Percentiles rank a stretch among this genome's conserved stretches.
phyloP scores from a whole-genome alignment of 2,329 filamentous ascomycete genomes.

The Claviceps arundinis region DNA sequence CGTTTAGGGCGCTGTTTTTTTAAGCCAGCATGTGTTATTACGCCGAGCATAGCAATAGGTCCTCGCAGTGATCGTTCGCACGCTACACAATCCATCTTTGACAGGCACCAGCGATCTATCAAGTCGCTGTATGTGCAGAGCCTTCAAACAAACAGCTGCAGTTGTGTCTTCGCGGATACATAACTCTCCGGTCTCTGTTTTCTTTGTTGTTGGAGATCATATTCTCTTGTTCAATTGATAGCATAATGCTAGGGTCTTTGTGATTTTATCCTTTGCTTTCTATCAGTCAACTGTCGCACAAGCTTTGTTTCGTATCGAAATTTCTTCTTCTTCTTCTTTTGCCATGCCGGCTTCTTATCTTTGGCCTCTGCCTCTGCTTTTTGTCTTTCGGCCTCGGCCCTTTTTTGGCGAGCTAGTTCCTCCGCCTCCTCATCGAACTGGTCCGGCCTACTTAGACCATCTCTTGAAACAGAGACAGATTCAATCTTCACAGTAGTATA shows the following conservation, averaged over 20 bases:
- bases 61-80: slow-evolving; percentile 8
- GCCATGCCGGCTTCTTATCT: slow-evolving; percentile 17
- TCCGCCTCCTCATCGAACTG: slow-evolving; percentile 24
- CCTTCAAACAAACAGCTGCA: slow-evolving; percentile 13
- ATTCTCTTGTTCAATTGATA: not conserved
- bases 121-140: slow-evolving; percentile 18
- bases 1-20: slow-evolving; percentile 1
- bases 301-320: slow-evolving; percentile 87
- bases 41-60: not conserved
- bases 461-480: slow-evolving; percentile 65
- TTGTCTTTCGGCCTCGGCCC: slow-evolving; percentile 15
- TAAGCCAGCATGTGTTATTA: not conserved
- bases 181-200: not conserved
- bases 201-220: not conserved
- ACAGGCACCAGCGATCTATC: slow-evolving; percentile 15
- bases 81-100: slow-evolving; percentile 14
- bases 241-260: slow-evolving; percentile 9
- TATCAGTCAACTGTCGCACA: slow-evolving; percentile 62
- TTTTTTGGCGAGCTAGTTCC: slow-evolving; percentile 9
- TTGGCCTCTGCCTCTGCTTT: slow-evolving; percentile 18
- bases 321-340: slow-evolving; percentile 75
- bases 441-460: slow-evolving; percentile 50
- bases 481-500: slow-evolving; percentile 94
- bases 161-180: slow-evolving; percentile 19
- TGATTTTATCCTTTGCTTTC: slow-evolving; percentile 55